These are phyloP conservation scores for Coleophoma cylindrospora DNA, from an alignment of 2,329 filamentous ascomycete genomes.

Conservation along the genomic window DNA sequence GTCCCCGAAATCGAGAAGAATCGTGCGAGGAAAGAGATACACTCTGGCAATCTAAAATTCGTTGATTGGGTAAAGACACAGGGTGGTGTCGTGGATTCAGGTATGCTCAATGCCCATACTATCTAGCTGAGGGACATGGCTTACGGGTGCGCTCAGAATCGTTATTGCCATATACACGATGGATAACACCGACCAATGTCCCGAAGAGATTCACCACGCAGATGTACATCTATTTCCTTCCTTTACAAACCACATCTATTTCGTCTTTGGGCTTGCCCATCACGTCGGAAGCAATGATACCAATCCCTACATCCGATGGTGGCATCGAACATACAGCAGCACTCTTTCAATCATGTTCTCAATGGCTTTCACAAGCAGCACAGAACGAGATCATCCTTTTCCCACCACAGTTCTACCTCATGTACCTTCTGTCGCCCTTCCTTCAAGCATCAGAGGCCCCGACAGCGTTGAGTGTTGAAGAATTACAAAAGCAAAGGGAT, in stretches of 20 bases:
- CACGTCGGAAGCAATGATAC: conserved; percentile 25
- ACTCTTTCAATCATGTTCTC: conserved; percentile 63
- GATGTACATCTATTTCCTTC: conserved; percentile 94
- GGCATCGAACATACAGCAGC: conserved; percentile 65
- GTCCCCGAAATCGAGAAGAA: conserved; percentile 57
- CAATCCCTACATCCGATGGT: conserved; percentile 65
- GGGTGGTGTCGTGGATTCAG: conserved; percentile 59
- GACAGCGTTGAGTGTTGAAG: conserved; percentile 10
- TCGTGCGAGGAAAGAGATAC: conserved; percentile 61
- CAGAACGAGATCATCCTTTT: conserved; percentile 74
- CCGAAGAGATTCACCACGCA: conserved; percentile 85
- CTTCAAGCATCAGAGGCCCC: conserved; percentile 31
- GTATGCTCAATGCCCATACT: conserved; percentile 32
- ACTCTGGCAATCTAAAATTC: conserved; percentile 62
- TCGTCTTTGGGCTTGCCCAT: conserved; percentile 1
- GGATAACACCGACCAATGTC: conserved; percentile 75
- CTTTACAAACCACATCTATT: conserved; percentile 35
- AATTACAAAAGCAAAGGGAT: conserved; percentile 43
- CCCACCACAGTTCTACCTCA: conserved; percentile 80
- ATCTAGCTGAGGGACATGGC: too few relatives aligned
- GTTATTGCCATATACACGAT: conserved; percentile 79
- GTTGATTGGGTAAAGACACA: conserved; percentile 53
- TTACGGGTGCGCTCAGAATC: too few relatives aligned
- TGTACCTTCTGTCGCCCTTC: conserved; percentile 52
- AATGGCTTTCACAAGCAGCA: conserved; percentile 64